Conservation (phyloP, 164 flowering plant species). For the Berberis thunbergii region DNA sequence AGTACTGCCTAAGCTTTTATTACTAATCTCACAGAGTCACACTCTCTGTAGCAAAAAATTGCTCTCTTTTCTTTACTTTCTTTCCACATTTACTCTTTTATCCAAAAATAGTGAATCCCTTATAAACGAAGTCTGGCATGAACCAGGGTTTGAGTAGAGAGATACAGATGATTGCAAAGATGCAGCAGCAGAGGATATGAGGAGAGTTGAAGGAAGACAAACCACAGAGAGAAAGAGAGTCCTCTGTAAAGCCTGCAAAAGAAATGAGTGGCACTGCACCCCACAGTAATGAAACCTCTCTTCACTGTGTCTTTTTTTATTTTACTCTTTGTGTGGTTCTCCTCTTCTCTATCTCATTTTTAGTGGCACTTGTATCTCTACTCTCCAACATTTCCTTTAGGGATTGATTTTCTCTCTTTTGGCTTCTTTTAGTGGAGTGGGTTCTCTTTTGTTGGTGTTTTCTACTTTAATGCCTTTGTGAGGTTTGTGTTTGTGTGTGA, state of each 20-base stretch:
- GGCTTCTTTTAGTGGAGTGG: background rate
- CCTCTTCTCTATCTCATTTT: background rate
- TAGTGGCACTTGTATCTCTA: background rate
- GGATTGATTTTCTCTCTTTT: background rate
- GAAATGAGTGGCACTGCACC: background rate
- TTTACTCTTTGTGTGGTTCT: background rate
- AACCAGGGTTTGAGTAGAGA: no score
- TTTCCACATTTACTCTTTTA: no score
- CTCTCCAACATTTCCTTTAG: background rate
- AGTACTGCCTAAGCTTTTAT: no score
- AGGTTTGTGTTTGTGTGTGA: background rate
- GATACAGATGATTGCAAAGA: no score
- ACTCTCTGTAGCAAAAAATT: no score
- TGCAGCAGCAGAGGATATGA: no score
- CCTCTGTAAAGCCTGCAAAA: background rate
- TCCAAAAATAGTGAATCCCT: no score
- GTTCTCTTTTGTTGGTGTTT: background rate
- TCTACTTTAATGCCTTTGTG: background rate
- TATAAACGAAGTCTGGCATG: no score
- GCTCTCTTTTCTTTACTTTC: no score
- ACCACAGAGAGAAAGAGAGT: background rate
- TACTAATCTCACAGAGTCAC: no score
- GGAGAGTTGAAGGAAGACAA: no score
- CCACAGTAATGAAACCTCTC: background rate
- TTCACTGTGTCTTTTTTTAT: background rate